Conservation (phyloP, 495 filamentous ascomycete genomes). For the Haplographium delicatum region DNA sequence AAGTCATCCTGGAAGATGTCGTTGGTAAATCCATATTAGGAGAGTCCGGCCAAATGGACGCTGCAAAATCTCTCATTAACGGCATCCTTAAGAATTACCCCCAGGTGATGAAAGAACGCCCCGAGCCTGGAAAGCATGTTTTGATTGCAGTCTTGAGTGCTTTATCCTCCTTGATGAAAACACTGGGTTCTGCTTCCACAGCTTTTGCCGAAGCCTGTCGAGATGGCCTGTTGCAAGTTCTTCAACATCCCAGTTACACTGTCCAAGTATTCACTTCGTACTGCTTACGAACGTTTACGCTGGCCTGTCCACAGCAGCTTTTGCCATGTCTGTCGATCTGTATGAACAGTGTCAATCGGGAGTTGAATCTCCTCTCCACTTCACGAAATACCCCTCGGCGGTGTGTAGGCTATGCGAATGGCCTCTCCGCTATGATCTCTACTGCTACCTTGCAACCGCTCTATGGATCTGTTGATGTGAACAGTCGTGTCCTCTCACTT, state of each 20-base stretch:
- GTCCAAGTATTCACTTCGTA: constrained; percentile 86
- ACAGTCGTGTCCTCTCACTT: constrained; percentile 83
- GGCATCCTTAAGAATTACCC: constrained; percentile 91
- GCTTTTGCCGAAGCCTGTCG: constrained; percentile 72
- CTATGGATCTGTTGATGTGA: constrained; percentile 92
- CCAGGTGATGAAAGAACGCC: constrained; percentile 82
- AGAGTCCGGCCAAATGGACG: constrained; percentile 79
- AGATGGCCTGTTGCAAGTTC: constrained; percentile 82
- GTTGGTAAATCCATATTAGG: constrained; percentile 78
- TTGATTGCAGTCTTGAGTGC: constrained; percentile 75
- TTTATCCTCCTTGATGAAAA: constrained; percentile 69
- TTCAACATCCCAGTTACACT: constrained; percentile 93
- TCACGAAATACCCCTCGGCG: constrained; percentile 74
- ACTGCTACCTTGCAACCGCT: constrained; percentile 82
- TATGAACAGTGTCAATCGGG: constrained; percentile 90
- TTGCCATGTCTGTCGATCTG: constrained; percentile 89
- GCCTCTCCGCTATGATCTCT: constrained; percentile 85
- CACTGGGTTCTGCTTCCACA: constrained; percentile 75
- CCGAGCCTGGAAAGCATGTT: constrained; percentile 85
- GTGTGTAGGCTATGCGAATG: constrained; percentile 91
- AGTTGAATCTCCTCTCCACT: constrained; percentile 70
- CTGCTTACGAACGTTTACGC: constrained; percentile 78
- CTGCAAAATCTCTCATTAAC: constrained; percentile 78
- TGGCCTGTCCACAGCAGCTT: constrained; percentile 87
- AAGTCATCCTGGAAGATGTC: constrained; percentile 76